These are phyloP conservation scores for Pholiota molesta DNA, from an alignment of 768 basidiomycete species.

Conservation along the genomic window DNA sequence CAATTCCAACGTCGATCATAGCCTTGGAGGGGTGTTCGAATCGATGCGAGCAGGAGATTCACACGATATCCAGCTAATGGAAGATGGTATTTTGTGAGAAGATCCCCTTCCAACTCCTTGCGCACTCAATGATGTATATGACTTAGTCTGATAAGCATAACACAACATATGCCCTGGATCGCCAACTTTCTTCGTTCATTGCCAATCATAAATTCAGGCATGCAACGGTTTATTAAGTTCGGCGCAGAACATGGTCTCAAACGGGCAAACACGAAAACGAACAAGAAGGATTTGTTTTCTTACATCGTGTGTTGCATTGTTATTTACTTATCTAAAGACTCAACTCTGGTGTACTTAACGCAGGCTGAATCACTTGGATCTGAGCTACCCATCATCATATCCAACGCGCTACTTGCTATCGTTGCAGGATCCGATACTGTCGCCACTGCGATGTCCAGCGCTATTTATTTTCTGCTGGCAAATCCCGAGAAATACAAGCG, in stretches of 20 bases:
- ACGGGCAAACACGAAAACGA: slow-evolving; percentile 15
- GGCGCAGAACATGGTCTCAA: slow-evolving; percentile 19
- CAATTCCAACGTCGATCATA: slow-evolving; percentile 9
- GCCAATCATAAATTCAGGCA: slow-evolving; percentile 9
- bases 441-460: slow-evolving; percentile 21
- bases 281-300: slow-evolving; percentile 29
- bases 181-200: slow-evolving; percentile 7
- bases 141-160: slow-evolving; percentile 19
- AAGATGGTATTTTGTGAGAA: slow-evolving; percentile 19
- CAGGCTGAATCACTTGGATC: slow-evolving; percentile 15
- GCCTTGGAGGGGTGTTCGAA: slow-evolving; percentile 32
- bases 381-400: slow-evolving; percentile 14
- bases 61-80: slow-evolving; percentile 22
- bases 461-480: slow-evolving; percentile 26
- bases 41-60: slow-evolving; percentile 29
- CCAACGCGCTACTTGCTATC: slow-evolving; percentile 24
- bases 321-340: neutral
- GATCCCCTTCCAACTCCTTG: neutral
- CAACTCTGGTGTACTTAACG: neutral
- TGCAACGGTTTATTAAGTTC: slow-evolving; percentile 12
- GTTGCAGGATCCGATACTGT: slow-evolving; percentile 34
- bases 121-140: neutral
- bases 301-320: slow-evolving; percentile 19
- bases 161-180: slow-evolving; percentile 25
- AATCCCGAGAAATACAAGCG: slow-evolving; percentile 23